Base-by-base conservation (phyloP, 345 rosid species). In the Linum tenue region DNA sequence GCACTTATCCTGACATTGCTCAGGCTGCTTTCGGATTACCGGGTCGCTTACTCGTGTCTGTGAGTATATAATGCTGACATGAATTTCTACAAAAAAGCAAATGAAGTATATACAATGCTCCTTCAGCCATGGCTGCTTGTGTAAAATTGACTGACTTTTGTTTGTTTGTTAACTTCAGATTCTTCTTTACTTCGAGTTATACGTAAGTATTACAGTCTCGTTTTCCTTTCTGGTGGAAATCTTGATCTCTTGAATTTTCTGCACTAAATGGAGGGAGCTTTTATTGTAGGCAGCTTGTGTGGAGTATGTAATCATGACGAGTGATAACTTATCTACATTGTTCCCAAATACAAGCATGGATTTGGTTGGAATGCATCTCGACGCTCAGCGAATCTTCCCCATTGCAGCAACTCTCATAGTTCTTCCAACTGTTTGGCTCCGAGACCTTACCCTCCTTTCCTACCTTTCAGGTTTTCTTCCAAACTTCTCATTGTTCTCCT, bases 391-490 rank as follows among this genome's bases (percentile, higher is more conserved):
- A 56, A 35, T 79, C 51, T 86, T 86, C 72, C 78, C 87, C 10
- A 59, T 88, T 7, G 37, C 69, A 56, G 69, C 88, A 38, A 81
- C 86, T 53, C 70, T 86, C 37, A 62, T 85, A 61, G 79, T 86
- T 76, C 96, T 90, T 81, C 98, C 97, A 51, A 82, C 97, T 0
- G 89, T 85, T 67, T 92, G 91, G 97, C 90, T 88, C 51, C 85
- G 82, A 73, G 87, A 92, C 68, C 87, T 92, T 22, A 81, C 83
- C 64, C 73, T 87, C 66, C 83, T 88, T 63, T 81, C 96, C 43
- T 90, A 90, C 70, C 80, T 92, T 59, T 90, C 96, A 84, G 91
- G 97, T 88, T n/a, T n/a, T 70, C 60, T 14, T 48, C 14, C 31
- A 22, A 48, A 6, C 3, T 48, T 48, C 12, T 48, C 53, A 2